Conservation (phyloP, 177 flowering plant species). For the Tripterygium wilfordii region DNA sequence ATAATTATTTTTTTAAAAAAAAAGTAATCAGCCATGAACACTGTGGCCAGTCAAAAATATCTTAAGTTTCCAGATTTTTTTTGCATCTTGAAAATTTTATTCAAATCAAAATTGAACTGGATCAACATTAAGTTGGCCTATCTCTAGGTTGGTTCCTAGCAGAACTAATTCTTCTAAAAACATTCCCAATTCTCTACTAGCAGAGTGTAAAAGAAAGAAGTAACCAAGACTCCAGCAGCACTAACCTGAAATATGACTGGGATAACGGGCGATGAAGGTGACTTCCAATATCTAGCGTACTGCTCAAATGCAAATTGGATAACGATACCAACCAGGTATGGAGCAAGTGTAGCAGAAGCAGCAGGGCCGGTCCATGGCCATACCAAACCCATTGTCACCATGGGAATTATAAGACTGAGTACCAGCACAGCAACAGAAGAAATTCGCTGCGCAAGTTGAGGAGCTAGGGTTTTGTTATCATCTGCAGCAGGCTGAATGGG, state of each 20-base stretch:
- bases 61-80: no score
- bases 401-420: slow-evolving; percentile 76
- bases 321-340: slow-evolving; percentile 87
- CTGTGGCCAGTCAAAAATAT: no score
- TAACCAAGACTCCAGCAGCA: no score
- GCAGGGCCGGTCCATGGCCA: slow-evolving; percentile 99
- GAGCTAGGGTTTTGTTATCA: slow-evolving; percentile 11
- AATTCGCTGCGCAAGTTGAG: slow-evolving; percentile 52
- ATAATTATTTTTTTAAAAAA: no score
- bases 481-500: slow-evolving; percentile 25
- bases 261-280: slow-evolving; percentile 81
- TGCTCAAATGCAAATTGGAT: slow-evolving; percentile 95
- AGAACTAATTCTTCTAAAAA: no score
- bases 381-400: slow-evolving; percentile 97
- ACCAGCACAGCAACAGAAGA: slow-evolving; percentile 73
- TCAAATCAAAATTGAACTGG: no score
- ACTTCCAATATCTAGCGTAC: slow-evolving; percentile 60
- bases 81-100: no score
- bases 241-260: slow-evolving; percentile 86
- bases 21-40: no score
- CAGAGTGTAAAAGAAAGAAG: no score
- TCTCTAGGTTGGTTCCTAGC: no score
- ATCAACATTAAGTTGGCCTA: no score
- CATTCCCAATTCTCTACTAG: no score
- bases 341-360: slow-evolving; percentile 97